Percentiles rank a stretch among this genome's conserved stretches.
Conservation (phyloP, 2,329 filamentous ascomycete species). For the Rutstroemia sp. region DNA sequence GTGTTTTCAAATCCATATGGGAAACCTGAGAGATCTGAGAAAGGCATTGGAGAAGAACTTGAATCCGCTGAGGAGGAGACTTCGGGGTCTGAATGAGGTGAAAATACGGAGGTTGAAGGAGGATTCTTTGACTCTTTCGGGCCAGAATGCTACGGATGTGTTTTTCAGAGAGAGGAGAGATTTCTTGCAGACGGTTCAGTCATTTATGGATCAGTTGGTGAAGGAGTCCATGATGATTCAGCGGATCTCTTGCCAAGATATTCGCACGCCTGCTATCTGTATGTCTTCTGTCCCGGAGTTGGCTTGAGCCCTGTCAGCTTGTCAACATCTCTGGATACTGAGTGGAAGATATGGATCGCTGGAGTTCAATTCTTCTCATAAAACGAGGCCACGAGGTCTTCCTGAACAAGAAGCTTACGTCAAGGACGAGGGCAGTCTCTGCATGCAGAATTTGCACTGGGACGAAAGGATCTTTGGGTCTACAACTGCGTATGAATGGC, state of each 20-base stretch:
- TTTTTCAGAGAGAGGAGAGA: constrained; percentile 2
- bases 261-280: not conserved
- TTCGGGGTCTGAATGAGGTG: constrained; percentile 1
- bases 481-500: no score
- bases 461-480: no score
- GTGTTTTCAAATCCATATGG: constrained; percentile 1
- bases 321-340: no score
- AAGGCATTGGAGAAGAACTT: constrained; percentile 7
- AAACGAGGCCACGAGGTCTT: no score
- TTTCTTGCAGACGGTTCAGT: constrained; percentile 4
- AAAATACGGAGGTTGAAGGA: not conserved
- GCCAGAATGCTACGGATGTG: not conserved
- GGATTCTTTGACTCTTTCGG: not conserved
- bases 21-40: not conserved
- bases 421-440: no score
- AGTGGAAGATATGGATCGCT: no score
- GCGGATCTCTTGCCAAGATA: not conserved
- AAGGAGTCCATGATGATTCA: constrained; percentile 1
- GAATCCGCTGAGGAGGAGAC: constrained; percentile 3
- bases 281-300: not conserved
- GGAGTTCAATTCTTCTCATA: no score
- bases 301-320: no score
- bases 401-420: no score
- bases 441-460: no score
- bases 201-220: constrained; percentile 4